Evolutionary conservation across 441 rosid species (phyloP), one percentile per base, ranked within the genome.

Genomic region (Aquilaria agallochum): DNA sequence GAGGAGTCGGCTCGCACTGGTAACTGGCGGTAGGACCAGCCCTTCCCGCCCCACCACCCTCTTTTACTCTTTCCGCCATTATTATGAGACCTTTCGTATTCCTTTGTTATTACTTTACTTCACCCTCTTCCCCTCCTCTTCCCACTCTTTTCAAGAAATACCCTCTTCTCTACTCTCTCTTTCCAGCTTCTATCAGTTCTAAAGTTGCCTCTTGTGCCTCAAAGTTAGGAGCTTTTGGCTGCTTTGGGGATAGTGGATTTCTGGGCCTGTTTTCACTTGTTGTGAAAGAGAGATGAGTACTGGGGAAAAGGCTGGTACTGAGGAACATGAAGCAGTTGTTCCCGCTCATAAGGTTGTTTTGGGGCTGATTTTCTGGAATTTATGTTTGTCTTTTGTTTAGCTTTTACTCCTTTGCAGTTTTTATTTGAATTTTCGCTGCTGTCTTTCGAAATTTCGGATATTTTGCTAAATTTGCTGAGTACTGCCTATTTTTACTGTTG

Each of bases 141-240:
- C 53, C 56, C 82, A 56, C 68, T 11, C 69, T 56, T 66, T 15
- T 56, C 77, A 60, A 69, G 64, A 60, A 48, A 64, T 62, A 63
- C 34, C 30, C 50, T 36, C 33, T 0, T 3, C 1, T 12, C 2
- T 13, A 5, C 33, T 7, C 32, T 5, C 8, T 15, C 20, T 10
- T 13, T 5, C 46, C 12, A 11, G 32, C 36, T 11, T 31, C 2
- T 31, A 52, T 40, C 59, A 12, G 34, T 13, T 40, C 40, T 50
- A 10, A 45, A 44, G 57, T 2, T 20, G 11, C 9, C 9, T 44
- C 42, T 20, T 20, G 27, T 60, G 44, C 52, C 44, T 32, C 46
- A 5, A 44, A 36, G 42, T 36, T 8, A 4, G 6, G 6, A 36
- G 42, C 42, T 36, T 45, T 14, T 5, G 32, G 10, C 5, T 40